A percentile compares a stretch with the other conserved stretches of the same genome.
Conservation (phyloP, 768 basidiomycete species). For the Lactarius trivialis region DNA sequence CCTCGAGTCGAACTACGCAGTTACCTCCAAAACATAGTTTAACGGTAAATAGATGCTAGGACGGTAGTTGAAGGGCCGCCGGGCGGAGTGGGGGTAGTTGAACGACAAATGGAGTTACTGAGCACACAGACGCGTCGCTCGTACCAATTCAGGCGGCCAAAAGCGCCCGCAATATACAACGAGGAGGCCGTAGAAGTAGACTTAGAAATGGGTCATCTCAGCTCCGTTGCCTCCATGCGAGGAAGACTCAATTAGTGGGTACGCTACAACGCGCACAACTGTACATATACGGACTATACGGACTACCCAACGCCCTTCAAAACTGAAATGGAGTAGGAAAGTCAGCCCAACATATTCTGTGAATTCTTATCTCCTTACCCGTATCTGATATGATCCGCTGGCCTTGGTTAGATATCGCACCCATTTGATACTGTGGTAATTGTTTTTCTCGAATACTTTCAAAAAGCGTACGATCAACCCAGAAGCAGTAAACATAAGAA, state of each 20-base stretch:
- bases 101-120: not conserved
- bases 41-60: not conserved
- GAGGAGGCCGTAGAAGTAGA: not conserved
- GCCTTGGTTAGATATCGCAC: conserved; percentile 93
- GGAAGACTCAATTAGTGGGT: not conserved
- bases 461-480: conserved; percentile 94
- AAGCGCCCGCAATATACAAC: conserved; percentile 6
- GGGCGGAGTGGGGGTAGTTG: not conserved
- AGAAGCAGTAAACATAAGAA: conserved; percentile 97
- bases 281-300: not conserved
- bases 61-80: not conserved
- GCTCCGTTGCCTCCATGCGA: not conserved
- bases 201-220: not conserved
- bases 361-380: conserved; percentile 53
- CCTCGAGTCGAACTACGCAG: not conserved
- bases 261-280: not conserved
- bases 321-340: conserved; percentile 10
- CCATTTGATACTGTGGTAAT: conserved; percentile 94
- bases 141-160: not conserved
- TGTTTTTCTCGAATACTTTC: conserved; percentile 96
- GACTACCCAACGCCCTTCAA: conserved; percentile 4
- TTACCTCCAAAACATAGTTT: conserved; percentile 24
- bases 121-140: conserved; percentile 3
- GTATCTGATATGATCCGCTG: conserved; percentile 87
- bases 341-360: not conserved